Conservation (phyloP, 179 eudicot species). For the Silene vulgaris region DNA sequence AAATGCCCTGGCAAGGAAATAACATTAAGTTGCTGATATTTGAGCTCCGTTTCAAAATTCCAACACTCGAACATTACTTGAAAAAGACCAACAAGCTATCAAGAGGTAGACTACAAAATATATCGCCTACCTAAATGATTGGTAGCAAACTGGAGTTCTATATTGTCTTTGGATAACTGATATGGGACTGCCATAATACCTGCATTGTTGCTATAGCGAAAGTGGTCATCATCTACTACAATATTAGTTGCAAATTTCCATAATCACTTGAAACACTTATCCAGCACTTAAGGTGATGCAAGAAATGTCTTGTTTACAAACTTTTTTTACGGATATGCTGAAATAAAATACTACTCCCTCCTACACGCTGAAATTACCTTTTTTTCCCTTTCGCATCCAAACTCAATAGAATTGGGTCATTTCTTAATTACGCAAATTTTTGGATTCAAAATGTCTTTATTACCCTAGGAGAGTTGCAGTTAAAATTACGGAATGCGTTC, state of each 20-base stretch:
- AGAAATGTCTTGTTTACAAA: background rate
- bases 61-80: background rate
- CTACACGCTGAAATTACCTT: background rate
- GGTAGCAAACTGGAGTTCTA: constrained; percentile 84
- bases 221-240: constrained; percentile 7
- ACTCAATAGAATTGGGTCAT: too few species aligned
- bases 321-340: background rate
- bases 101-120: background rate
- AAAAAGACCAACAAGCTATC: background rate
- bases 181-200: constrained; percentile 63
- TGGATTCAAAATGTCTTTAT: too few species aligned
- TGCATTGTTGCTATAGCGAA: constrained; percentile 70
- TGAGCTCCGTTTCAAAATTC: background rate
- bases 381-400: too few species aligned
- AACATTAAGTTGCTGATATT: background rate
- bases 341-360: background rate
- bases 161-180: constrained; percentile 61
- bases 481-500: too few species aligned
- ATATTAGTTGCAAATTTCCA: too few species aligned
- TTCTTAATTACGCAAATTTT: too few species aligned
- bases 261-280: background rate
- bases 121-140: constrained; percentile 60
- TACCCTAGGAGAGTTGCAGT: too few species aligned
- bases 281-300: background rate
- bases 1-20: constrained; percentile 60